Evolutionary conservation across 2,329 filamentous ascomycete genomes (phyloP).

Genomic region (Lasiodiplodia theobromae): DNA sequence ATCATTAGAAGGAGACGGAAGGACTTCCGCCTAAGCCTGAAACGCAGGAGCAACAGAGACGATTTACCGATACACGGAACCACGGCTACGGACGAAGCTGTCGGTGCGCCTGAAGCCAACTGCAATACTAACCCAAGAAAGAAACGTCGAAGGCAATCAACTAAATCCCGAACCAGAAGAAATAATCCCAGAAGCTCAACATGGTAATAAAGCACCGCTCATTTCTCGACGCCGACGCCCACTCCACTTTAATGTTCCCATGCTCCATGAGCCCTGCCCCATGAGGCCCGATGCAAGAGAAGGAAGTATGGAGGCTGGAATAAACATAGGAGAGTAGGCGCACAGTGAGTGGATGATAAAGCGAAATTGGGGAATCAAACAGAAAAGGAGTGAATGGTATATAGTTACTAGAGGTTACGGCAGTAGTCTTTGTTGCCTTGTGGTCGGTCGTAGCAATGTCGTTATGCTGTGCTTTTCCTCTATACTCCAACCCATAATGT

Average conservation of each 20-base stretch:
- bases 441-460: conserved; percentile 27
- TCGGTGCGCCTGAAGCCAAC: conserved; percentile 18
- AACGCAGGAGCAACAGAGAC: conserved; percentile 5
- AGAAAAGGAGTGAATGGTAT: conserved; percentile 25
- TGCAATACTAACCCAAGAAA: conserved; percentile 16
- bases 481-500: conserved; percentile 17
- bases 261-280: conserved; percentile 24
- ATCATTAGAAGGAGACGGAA: conserved; percentile 19
- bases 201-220: conserved; percentile 19
- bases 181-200: conserved; percentile 2
- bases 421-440: conserved; percentile 22
- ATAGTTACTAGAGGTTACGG: conserved; percentile 28
- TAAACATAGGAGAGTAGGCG: conserved; percentile 26
- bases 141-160: conserved; percentile 13
- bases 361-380: conserved; percentile 19
- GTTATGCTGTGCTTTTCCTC: conserved; percentile 26
- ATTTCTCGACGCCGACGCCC: conserved; percentile 25
- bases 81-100: conserved; percentile 1
- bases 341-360: conserved; percentile 18
- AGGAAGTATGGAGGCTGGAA: conserved; percentile 24
- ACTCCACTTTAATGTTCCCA: conserved; percentile 28
- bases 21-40: conserved; percentile 4
- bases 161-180: neutral
- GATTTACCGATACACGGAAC: conserved; percentile 19
- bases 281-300: conserved; percentile 19